Base-by-base conservation (phyloP, 139 green algal species). In the Chlorella vulgaris region DNA sequence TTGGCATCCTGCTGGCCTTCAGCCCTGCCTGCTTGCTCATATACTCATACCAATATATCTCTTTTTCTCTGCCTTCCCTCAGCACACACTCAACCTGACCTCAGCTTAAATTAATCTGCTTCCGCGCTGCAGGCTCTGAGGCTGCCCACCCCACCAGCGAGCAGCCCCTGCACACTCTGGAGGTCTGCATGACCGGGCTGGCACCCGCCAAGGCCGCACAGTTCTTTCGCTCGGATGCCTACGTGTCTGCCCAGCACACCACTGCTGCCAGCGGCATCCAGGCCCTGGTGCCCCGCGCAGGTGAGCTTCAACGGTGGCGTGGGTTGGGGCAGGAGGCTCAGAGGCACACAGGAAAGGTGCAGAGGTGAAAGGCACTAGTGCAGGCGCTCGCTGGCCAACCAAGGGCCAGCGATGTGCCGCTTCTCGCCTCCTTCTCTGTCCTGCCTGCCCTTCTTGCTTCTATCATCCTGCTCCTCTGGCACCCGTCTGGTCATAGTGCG, bases 131-230 rank as follows among this genome's bases (percentile, higher is more conserved):
- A 65, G 76, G 33, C n/a, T 40, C 50, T 4, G 53, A 78, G 31
- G 35, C 42, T 4, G 50, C 78, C 1, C 39, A 55, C 53, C 1
- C 58, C 35, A 68, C 68, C 3, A n/a, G 53, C 3, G 55, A 73
- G 69, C 21, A 29, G 24, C 69, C 91, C 29, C 90, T 86, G 3
- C 90, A 92, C 86, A 97, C 95, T 18, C 60, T 99, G 29, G 97
- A 99, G 89, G 84, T 99, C 26, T 99, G 96, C 92, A 98, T 99
- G 71, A 66, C 35, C 4, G 71, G 71, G 1, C 91, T 99, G 22
- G 83, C 89, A 77, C 55, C 81, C 18, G 60, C 51, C 33, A 88
- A 92, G 55, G 90, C 89, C 1, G 86, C 89, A 5, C 81, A 93
- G 69, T 99, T 99, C 79, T 93, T 94, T 82, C 86, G 94, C 78